Evolutionary conservation across 2,329 filamentous ascomycete genomes (phyloP).

Genomic region (Cladorrhinum sp.): DNA sequence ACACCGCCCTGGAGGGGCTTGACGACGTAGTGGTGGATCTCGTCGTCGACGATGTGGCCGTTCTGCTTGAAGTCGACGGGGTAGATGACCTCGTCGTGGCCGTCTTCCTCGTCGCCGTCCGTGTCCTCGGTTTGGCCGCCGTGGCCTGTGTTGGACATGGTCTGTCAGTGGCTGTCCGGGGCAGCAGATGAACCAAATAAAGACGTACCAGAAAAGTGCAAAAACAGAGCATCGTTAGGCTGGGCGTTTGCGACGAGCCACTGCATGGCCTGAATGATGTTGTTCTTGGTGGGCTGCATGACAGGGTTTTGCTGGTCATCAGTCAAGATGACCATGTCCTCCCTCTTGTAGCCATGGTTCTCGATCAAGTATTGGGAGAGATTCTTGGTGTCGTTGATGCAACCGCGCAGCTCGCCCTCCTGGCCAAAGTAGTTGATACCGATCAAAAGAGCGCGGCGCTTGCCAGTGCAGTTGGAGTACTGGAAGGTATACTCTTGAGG

Average conservation of each 20-base stretch:
- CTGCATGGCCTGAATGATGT: slow-evolving; percentile 71
- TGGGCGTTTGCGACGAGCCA: slow-evolving; percentile 70
- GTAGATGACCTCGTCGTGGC: slow-evolving; percentile 76
- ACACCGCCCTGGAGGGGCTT: slow-evolving; percentile 75
- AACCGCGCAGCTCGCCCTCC: slow-evolving; percentile 67
- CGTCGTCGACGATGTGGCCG: slow-evolving; percentile 75
- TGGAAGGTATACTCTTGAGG: slow-evolving; percentile 69
- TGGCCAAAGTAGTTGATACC: slow-evolving; percentile 80
- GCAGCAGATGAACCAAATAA: no score
- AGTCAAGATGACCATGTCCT: slow-evolving; percentile 77
- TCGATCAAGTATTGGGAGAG: slow-evolving; percentile 68
- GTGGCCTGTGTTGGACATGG: slow-evolving; percentile 51
- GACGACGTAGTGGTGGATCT: slow-evolving; percentile 77
- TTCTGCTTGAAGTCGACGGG: slow-evolving; percentile 67
- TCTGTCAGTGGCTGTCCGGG: not conserved
- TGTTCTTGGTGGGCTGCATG: slow-evolving; percentile 70
- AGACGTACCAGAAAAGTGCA: slow-evolving; percentile 66
- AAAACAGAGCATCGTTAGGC: slow-evolving; percentile 73
- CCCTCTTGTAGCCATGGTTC: slow-evolving; percentile 66
- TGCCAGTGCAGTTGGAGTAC: slow-evolving; percentile 71
- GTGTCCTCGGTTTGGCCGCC: slow-evolving; percentile 71
- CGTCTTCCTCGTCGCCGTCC: slow-evolving; percentile 75
- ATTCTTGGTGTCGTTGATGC: slow-evolving; percentile 79
- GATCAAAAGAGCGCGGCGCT: slow-evolving; percentile 70
- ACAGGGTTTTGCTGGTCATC: slow-evolving; percentile 70